These are phyloP conservation scores for Sporothrix inflata DNA, from an alignment of 2,329 filamentous ascomycete species.

Conservation along the genomic window DNA sequence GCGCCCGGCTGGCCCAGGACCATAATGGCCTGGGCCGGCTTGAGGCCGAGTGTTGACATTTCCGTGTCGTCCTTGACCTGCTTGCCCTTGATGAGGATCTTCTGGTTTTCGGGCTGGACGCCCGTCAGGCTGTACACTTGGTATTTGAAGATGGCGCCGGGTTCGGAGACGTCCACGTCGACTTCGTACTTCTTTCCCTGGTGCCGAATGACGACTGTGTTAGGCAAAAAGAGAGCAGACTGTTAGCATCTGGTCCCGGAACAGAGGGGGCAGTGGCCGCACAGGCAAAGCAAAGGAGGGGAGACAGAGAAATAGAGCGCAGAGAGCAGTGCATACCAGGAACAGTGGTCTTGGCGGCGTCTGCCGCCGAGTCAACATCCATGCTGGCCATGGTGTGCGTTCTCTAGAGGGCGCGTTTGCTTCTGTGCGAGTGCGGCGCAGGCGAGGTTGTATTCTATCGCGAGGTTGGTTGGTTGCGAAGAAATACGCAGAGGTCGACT, in stretches of 20 bases:
- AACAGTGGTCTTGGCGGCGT: conserved; percentile 21
- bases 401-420: not conserved
- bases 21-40: conserved; percentile 85
- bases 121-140: conserved; percentile 94
- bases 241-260: not conserved
- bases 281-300: not conserved
- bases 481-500: not conserved
- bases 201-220: conserved; percentile 85
- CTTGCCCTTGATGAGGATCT: conserved; percentile 90
- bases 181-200: conserved; percentile 94
- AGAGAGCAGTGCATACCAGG: conserved; percentile 14
- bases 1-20: conserved; percentile 91
- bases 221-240: not conserved
- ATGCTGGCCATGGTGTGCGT: conserved; percentile 27
- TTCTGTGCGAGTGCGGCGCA: not conserved
- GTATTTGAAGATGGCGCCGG: conserved; percentile 91
- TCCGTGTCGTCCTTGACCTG: conserved; percentile 95
- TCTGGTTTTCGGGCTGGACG: conserved; percentile 94
- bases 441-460: not conserved
- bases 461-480: not conserved
- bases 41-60: conserved; percentile 80
- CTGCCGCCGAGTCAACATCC: conserved; percentile 26
- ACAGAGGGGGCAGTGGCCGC: not conserved
- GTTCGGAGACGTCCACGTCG: conserved; percentile 81
- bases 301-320: not conserved